A percentile compares a stretch with the other conserved stretches of the same genome.
Evolutionary conservation across 805 yeast genomes (phyloP).

Genomic region (Metschnikowia baotianmanensis): DNA sequence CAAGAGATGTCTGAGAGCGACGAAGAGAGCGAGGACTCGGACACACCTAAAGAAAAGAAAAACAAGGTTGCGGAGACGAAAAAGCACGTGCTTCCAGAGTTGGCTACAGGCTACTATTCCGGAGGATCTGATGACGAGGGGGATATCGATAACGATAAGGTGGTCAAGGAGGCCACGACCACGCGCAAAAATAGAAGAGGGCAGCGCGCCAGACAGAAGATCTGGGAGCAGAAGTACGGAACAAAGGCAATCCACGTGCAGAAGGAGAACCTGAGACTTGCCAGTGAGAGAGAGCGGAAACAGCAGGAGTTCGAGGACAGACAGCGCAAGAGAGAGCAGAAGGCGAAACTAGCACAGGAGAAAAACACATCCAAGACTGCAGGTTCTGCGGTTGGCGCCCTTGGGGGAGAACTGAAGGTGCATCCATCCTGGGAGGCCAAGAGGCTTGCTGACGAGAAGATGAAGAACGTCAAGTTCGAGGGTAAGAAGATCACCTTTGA

Average conservation of each 20-base stretch:
- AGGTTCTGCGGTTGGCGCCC: slow-evolving; percentile 5
- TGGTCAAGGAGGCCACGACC: slow-evolving; percentile 51
- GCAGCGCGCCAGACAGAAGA: slow-evolving; percentile 93
- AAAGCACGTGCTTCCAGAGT: slow-evolving; percentile 54
- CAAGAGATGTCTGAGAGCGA: slow-evolving; percentile 49
- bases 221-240: slow-evolving; percentile 94
- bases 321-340: slow-evolving; percentile 61
- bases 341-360: slow-evolving; percentile 32
- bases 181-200: slow-evolving; percentile 89
- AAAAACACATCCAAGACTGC: slow-evolving; percentile 24
- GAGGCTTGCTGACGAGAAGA: slow-evolving; percentile 64
- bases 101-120: slow-evolving; percentile 79
- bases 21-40: slow-evolving; percentile 19
- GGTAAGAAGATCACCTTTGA: slow-evolving; percentile 88
- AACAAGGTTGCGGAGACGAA: slow-evolving; percentile 24
- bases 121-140: slow-evolving; percentile 73
- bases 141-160: slow-evolving; percentile 42
- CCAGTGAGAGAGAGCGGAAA: slow-evolving; percentile 55
- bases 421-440: slow-evolving; percentile 99
- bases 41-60: slow-evolving; percentile 24
- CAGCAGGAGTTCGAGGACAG: slow-evolving; percentile 72
- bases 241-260: slow-evolving; percentile 76
- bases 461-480: slow-evolving; percentile 61
- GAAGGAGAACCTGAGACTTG: slow-evolving; percentile 55
- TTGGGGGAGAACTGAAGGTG: slow-evolving; percentile 21